Conservation (phyloP, 371 early-diverging fungal species). For the Capniomyces stellatus region DNA sequence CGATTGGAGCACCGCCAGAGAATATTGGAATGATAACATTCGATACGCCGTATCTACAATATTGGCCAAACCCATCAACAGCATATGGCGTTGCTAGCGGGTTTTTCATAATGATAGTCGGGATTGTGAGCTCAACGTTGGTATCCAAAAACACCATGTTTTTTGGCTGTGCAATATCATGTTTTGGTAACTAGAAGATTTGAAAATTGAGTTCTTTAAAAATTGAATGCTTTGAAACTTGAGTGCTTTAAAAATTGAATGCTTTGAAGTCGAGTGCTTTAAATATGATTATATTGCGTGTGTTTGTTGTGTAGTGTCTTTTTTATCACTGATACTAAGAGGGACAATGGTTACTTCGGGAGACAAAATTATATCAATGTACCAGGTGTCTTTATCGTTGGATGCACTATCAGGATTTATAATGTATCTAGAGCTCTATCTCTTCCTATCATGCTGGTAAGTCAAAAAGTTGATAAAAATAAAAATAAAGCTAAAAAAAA, state of each 20-base stretch:
- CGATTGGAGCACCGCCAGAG: constrained; percentile 2
- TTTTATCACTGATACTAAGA: constrained; percentile 1
- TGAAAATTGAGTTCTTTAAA: too few relatives aligned
- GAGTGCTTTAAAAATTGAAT: too few relatives aligned
- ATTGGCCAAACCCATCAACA: constrained; percentile 4
- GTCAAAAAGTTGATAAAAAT: too few relatives aligned
- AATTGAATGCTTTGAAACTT: too few relatives aligned
- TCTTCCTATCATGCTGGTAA: constrained; percentile 1
- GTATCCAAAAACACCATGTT: background rate
- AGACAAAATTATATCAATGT: constrained; percentile 1
- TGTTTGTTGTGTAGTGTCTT: background rate
- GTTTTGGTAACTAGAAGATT: background rate
- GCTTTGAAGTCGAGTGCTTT: too few relatives aligned
- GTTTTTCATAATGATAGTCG: background rate
- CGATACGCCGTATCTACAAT: constrained; percentile 1
- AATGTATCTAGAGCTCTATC: background rate
- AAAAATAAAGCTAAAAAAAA: too few relatives aligned
- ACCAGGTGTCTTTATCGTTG: background rate
- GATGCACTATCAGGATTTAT: background rate
- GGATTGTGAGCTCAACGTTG: background rate
- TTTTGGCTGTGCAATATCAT: background rate
- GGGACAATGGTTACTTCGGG: constrained; percentile 3
- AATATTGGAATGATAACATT: constrained; percentile 4
- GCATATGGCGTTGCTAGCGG: constrained; percentile 3
- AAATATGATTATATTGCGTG: too few relatives aligned